Percentiles rank a stretch among this genome's conserved stretches.
These are phyloP conservation scores for Stenocarpella maydis DNA, from an alignment of 2,329 filamentous ascomycete genomes.

Conservation along the genomic window DNA sequence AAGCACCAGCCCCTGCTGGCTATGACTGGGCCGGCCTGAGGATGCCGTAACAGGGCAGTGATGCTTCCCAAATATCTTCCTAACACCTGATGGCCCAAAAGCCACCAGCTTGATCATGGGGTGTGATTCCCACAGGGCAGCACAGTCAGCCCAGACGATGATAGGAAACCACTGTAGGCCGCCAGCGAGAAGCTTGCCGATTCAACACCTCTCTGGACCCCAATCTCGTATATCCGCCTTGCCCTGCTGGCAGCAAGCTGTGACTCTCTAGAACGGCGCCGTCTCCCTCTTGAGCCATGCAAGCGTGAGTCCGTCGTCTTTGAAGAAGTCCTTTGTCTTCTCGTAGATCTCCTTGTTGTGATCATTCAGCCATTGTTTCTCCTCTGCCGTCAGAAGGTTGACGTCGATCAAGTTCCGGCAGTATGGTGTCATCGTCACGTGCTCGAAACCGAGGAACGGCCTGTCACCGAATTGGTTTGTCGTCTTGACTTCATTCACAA, in stretches of 20 bases:
- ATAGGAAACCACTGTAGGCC: no score
- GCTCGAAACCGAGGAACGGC: slow-evolving; percentile 93
- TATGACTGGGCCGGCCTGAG: no score
- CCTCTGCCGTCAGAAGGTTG: slow-evolving; percentile 72
- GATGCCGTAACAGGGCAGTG: not conserved
- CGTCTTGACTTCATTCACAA: slow-evolving; percentile 89
- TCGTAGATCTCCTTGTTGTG: slow-evolving; percentile 83
- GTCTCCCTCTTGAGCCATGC: slow-evolving; percentile 90
- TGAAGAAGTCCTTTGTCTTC: slow-evolving; percentile 82
- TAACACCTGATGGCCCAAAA: not conserved
- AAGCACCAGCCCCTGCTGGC: not conserved
- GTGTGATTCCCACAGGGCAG: no score
- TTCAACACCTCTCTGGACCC: not conserved
- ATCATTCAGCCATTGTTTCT: slow-evolving; percentile 87
- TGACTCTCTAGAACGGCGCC: slow-evolving; percentile 57
- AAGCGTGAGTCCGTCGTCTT: slow-evolving; percentile 73
- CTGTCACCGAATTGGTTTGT: slow-evolving; percentile 91
- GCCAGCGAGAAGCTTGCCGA: not conserved
- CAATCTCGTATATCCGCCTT: not conserved
- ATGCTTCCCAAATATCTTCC: not conserved
- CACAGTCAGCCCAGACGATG: not conserved
- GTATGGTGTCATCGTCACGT: slow-evolving; percentile 96
- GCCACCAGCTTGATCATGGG: not conserved
- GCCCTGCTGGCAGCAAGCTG: slow-evolving; percentile 38
- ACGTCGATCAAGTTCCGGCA: slow-evolving; percentile 87